Conservation (phyloP, 371 early-diverging fungal genomes). For the Apophysomyces sp. region DNA sequence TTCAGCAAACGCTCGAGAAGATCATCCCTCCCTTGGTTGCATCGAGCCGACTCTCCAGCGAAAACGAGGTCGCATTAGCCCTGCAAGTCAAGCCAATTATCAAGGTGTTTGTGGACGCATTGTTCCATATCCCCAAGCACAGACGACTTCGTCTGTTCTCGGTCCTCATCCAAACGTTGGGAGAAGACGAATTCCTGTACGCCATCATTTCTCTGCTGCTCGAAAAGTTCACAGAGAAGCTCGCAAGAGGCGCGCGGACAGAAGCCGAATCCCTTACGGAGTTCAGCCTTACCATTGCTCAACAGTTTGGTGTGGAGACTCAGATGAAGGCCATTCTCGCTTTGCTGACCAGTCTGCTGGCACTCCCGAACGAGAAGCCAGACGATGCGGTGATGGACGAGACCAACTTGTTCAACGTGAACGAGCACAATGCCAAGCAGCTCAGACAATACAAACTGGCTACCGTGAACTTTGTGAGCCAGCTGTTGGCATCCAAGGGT, state of each 20-base stretch:
- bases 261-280: constrained; percentile 63
- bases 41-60: constrained; percentile 49
- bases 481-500: constrained; percentile 61
- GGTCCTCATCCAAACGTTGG: constrained; percentile 79
- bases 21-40: constrained; percentile 85
- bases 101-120: constrained; percentile 89
- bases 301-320: constrained; percentile 62
- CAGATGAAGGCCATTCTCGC: constrained; percentile 70
- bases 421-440: constrained; percentile 62
- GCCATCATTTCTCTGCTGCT: constrained; percentile 74
- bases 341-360: constrained; percentile 59
- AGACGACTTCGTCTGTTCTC: constrained; percentile 88
- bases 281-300: constrained; percentile 64
- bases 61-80: constrained; percentile 39
- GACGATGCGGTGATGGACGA: constrained; percentile 30
- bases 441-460: constrained; percentile 78
- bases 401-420: constrained; percentile 43
- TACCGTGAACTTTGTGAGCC: constrained; percentile 66
- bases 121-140: constrained; percentile 92
- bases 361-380: constrained; percentile 65
- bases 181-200: constrained; percentile 73
- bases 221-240: constrained; percentile 63
- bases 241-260: constrained; percentile 50
- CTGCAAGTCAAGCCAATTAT: constrained; percentile 71
- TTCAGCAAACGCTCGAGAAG: constrained; percentile 85